These are phyloP conservation scores for Saccharomyces hybrid DNA, from an alignment of 1,139 yeast species.

Conservation along the genomic window DNA sequence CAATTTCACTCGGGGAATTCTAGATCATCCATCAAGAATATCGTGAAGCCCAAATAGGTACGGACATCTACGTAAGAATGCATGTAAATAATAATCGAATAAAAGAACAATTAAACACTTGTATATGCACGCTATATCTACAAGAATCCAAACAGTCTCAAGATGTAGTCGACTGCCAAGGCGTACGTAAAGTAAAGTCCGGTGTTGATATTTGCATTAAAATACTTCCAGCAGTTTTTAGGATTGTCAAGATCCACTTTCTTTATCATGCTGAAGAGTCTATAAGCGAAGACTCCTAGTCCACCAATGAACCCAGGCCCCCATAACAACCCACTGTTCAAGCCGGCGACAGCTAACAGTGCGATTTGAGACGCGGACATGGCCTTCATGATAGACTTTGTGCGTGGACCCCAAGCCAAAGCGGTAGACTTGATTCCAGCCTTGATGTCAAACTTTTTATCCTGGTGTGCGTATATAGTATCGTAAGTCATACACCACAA, in stretches of 20 bases:
- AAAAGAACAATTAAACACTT: neutral
- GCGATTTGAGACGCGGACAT: constrained; percentile 62
- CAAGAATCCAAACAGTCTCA: constrained; percentile 32
- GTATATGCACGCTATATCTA: constrained; percentile 7
- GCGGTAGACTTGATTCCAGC: constrained; percentile 97
- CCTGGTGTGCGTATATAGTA: constrained; percentile 96
- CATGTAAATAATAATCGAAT: neutral
- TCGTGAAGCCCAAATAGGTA: neutral
- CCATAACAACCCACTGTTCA: constrained; percentile 55
- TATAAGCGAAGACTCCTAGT: constrained; percentile 57
- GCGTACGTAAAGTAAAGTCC: constrained; percentile 79
- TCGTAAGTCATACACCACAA: constrained; percentile 96
- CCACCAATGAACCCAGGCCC: constrained; percentile 79
- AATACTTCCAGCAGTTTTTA: constrained; percentile 72
- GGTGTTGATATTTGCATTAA: constrained; percentile 67
- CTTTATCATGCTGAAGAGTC: constrained; percentile 59
- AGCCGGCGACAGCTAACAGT: constrained; percentile 61
- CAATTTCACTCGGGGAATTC: constrained; percentile 1
- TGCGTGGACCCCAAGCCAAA: constrained; percentile 76
- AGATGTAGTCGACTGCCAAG: constrained; percentile 62
- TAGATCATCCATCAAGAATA: constrained; percentile 1
- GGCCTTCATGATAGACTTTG: constrained; percentile 60
- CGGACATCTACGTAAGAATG: neutral
- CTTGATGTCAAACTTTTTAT: constrained; percentile 71
- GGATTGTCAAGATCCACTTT: constrained; percentile 76